These are phyloP conservation scores for Penicillium capsulatum DNA, from an alignment of 2,329 filamentous ascomycete species.

Conservation along the genomic window DNA sequence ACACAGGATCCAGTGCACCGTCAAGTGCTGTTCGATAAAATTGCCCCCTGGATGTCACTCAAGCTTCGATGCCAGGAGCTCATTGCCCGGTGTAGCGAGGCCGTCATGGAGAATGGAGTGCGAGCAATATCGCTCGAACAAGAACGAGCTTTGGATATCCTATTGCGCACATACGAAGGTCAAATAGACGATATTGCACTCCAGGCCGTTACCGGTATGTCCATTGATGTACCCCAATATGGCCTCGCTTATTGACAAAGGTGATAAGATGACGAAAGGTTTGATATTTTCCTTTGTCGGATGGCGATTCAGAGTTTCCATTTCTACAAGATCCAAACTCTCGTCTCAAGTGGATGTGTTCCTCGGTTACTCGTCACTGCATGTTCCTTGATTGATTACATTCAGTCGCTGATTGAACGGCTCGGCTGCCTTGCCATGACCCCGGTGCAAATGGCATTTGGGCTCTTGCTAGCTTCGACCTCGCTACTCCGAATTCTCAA, in stretches of 20 bases:
- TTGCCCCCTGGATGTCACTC: slow-evolving; percentile 33
- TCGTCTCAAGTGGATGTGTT: slow-evolving; percentile 25
- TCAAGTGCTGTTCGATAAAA: slow-evolving; percentile 32
- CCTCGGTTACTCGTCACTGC: slow-evolving; percentile 26
- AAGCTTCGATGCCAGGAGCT: slow-evolving; percentile 39
- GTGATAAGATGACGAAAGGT: slow-evolving; percentile 28
- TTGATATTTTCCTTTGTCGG: slow-evolving; percentile 30
- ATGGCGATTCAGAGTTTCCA: slow-evolving; percentile 36
- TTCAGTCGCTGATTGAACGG: slow-evolving; percentile 23
- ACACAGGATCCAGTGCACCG: slow-evolving; percentile 36
- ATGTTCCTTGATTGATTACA: slow-evolving; percentile 30
- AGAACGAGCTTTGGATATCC: slow-evolving; percentile 36
- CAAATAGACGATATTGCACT: slow-evolving; percentile 37
- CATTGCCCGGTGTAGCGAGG: slow-evolving; percentile 34
- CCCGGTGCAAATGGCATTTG: slow-evolving; percentile 29
- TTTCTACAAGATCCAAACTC: slow-evolving; percentile 33
- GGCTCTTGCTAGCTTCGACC: slow-evolving; percentile 30
- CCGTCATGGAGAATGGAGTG: slow-evolving; percentile 37
- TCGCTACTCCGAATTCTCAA: slow-evolving; percentile 40
- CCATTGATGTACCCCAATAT: background rate
- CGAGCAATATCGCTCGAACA: slow-evolving; percentile 37
- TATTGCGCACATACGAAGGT: slow-evolving; percentile 36
- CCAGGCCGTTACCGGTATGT: slow-evolving; percentile 31
- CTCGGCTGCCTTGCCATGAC: slow-evolving; percentile 20
- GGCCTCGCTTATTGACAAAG: background rate